Conservation (phyloP, 495 filamentous ascomycete species). For the Aspergillus cavernicola region DNA sequence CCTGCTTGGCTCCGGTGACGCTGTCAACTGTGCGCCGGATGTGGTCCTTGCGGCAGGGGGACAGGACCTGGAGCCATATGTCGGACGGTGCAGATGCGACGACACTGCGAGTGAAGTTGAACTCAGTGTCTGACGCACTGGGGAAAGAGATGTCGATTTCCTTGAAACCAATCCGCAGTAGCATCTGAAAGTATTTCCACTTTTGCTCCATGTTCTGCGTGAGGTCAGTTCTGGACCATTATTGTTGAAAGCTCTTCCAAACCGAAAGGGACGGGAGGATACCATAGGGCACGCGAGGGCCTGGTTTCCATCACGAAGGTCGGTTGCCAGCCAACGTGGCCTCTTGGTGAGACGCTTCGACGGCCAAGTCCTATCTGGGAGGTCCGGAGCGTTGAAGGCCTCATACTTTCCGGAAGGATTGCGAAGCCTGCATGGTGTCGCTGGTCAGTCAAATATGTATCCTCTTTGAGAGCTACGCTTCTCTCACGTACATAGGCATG, state of each 20-base stretch:
- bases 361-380: neutral
- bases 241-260: neutral
- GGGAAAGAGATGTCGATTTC: constrained; percentile 91
- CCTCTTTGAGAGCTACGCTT: too few species aligned
- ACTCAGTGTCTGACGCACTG: constrained; percentile 81
- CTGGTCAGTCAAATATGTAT: too few species aligned
- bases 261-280: neutral
- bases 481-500: too few species aligned
- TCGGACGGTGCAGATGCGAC: constrained; percentile 75
- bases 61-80: constrained; percentile 84
- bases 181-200: constrained; percentile 81
- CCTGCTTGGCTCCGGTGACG: constrained; percentile 76
- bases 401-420: neutral
- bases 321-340: constrained; percentile 73
- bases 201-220: constrained; percentile 76
- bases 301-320: constrained; percentile 77
- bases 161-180: constrained; percentile 81
- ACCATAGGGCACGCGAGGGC: constrained; percentile 66
- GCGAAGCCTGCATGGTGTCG: neutral
- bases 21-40: constrained; percentile 78
- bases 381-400: neutral
- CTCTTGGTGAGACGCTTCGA: neutral
- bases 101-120: constrained; percentile 76
- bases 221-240: neutral
- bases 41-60: constrained; percentile 79